A percentile compares a stretch with the other conserved stretches of the same genome.
Conservation (phyloP, 805 yeast genomes). For the Metschnikowia santaceciliae region DNA sequence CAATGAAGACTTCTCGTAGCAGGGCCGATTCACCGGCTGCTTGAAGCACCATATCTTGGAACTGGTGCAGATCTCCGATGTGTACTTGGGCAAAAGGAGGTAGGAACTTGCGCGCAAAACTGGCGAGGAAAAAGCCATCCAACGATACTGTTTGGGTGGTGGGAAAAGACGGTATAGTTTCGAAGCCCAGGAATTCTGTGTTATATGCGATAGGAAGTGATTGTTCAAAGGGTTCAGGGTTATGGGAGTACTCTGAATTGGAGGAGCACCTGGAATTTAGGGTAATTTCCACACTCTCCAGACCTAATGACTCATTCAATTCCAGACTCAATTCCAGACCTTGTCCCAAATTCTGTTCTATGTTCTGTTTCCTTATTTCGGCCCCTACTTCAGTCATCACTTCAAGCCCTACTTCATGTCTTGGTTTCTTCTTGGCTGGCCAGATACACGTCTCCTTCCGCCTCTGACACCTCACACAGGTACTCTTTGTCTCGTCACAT, state of each 20-base stretch:
- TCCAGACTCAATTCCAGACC: too few relatives aligned
- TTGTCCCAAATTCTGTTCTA: too few relatives aligned
- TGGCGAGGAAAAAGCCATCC: constrained; percentile 9
- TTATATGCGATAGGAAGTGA: too few relatives aligned
- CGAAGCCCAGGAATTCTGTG: not conserved
- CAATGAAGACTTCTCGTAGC: constrained; percentile 13
- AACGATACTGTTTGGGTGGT: not conserved
- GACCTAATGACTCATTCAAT: not conserved
- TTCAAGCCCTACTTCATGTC: too few relatives aligned
- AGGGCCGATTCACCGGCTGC: constrained; percentile 10
- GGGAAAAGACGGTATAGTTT: not conserved
- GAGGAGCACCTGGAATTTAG: too few relatives aligned
- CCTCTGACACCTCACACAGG: constrained; percentile 10
- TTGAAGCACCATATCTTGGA: constrained; percentile 7
- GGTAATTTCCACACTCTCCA: too few relatives aligned
- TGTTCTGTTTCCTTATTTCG: not conserved
- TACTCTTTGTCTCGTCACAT: constrained; percentile 13
- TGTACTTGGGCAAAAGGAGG: constrained; percentile 15
- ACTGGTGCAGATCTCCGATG: constrained; percentile 5
- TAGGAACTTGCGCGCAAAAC: constrained; percentile 11
- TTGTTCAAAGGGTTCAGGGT: too few relatives aligned
- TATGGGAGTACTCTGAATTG: too few relatives aligned
- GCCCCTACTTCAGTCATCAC: too few relatives aligned
- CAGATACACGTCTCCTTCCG: constrained; percentile 9
- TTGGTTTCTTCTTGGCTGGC: constrained; percentile 2